phyloP scores from a whole-genome alignment of 192 early-diverging fungal genomes.

The Rhizophagus clarus region DNA sequence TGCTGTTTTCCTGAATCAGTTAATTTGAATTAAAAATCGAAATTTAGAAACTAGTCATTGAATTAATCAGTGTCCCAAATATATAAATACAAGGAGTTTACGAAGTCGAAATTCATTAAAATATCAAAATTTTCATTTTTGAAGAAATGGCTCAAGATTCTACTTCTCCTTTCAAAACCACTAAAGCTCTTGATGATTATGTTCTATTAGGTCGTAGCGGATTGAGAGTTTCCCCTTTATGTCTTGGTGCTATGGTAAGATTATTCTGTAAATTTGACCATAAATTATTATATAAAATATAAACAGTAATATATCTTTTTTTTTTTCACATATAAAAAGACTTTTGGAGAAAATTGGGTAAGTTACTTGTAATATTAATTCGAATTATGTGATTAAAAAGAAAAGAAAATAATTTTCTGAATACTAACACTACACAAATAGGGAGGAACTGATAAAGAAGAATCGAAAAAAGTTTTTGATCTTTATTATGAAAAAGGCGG shows the following conservation, averaged over 20 bases:
- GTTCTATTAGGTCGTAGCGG: slow-evolving; percentile 41
- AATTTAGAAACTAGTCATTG: too few relatives aligned
- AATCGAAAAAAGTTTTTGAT: slow-evolving; percentile 50
- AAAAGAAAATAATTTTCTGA: too few relatives aligned
- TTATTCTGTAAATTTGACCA: neutral
- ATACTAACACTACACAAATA: neutral
- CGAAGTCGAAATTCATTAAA: too few relatives aligned
- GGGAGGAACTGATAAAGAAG: slow-evolving; percentile 47
- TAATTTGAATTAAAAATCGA: too few relatives aligned
- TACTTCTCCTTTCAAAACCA: slow-evolving; percentile 24
- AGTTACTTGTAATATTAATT: neutral
- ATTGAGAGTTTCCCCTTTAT: slow-evolving; percentile 44
- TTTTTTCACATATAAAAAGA: slow-evolving; percentile 22
- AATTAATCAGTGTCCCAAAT: too few relatives aligned
- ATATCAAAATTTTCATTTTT: too few relatives aligned
- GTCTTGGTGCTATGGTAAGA: slow-evolving; percentile 43
- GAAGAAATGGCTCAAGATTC: slow-evolving; percentile 1
- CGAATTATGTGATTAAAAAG: neutral
- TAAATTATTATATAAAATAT: neutral
- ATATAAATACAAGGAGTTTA: too few relatives aligned
- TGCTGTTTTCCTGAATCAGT: too few relatives aligned
- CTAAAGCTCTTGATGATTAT: slow-evolving; percentile 41
- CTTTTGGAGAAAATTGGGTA: slow-evolving; percentile 45
- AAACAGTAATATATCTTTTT: too few relatives aligned
- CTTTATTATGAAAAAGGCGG: slow-evolving; percentile 48